phyloP scores from a whole-genome alignment of 306 rosid species.

The Gillenia trifoliata region DNA sequence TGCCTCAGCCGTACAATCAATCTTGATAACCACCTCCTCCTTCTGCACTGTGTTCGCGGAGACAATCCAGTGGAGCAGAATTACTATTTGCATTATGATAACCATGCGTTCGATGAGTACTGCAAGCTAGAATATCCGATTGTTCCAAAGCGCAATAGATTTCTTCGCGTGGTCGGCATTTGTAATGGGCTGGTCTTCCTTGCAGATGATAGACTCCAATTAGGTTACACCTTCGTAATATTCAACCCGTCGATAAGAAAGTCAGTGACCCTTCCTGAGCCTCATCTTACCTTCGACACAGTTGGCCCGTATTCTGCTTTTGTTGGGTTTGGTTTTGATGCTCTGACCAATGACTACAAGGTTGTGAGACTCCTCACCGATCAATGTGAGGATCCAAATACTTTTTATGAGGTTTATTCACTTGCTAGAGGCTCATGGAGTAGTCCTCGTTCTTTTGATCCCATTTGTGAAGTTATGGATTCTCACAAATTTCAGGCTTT shows the following conservation, averaged over 20 bases:
- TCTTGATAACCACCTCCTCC: background rate
- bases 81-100: background rate
- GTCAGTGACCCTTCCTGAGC: background rate
- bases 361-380: background rate
- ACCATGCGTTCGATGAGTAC: background rate
- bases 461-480: background rate
- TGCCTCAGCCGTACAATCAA: background rate
- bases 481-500: background rate
- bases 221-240: background rate
- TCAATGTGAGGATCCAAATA: background rate
- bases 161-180: background rate
- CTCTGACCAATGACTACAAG: background rate
- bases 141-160: background rate
- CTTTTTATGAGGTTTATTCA: background rate
- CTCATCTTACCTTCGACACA: background rate
- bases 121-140: background rate
- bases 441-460: background rate
- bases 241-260: background rate
- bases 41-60: background rate
- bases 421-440: background rate
- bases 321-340: background rate
- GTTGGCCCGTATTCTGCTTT: background rate
- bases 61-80: background rate
- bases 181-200: background rate
- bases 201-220: background rate